These are phyloP conservation scores for Cyclocybe cylindracea DNA, from an alignment of 768 basidiomycete species.

Conservation along the genomic window DNA sequence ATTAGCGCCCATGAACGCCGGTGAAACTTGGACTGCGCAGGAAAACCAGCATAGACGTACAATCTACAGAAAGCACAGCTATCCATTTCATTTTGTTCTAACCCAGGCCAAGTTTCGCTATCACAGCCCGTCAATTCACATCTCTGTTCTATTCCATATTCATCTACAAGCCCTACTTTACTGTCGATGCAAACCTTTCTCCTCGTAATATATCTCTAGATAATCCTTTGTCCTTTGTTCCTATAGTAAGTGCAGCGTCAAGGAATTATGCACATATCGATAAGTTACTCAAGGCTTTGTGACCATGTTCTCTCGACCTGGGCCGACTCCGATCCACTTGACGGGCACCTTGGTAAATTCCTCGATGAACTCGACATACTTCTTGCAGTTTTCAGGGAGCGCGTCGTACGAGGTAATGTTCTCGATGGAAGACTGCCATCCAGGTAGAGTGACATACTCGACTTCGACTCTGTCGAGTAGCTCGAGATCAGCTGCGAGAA, in stretches of 20 bases:
- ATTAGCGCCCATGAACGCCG: too few relatives aligned
- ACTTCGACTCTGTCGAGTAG: constrained; percentile 79
- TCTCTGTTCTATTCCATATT: too few relatives aligned
- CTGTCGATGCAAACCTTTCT: too few relatives aligned
- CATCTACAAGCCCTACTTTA: too few relatives aligned
- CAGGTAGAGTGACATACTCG: constrained; percentile 84
- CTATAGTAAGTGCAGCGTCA: too few relatives aligned
- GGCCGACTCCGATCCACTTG: constrained; percentile 94
- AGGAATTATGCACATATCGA: not conserved
- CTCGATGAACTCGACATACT: constrained; percentile 89
- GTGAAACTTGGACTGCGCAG: too few relatives aligned
- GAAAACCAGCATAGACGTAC: too few relatives aligned
- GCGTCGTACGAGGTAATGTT: constrained; percentile 62
- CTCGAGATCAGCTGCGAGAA: constrained; percentile 75
- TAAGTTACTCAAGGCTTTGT: constrained; percentile 19
- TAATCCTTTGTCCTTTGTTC: too few relatives aligned
- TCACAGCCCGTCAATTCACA: too few relatives aligned
- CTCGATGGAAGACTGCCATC: constrained; percentile 85
- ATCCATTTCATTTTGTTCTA: not conserved
- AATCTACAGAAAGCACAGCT: too few relatives aligned
- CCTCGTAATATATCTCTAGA: too few relatives aligned
- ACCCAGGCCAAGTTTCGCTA: too few relatives aligned
- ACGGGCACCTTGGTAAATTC: constrained; percentile 68
- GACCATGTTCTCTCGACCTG: constrained; percentile 79
- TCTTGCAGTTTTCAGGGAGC: constrained; percentile 82